These are phyloP conservation scores for Cynara cardunculus DNA, from an alignment of 129 eudicot species.

Conservation along the genomic window DNA sequence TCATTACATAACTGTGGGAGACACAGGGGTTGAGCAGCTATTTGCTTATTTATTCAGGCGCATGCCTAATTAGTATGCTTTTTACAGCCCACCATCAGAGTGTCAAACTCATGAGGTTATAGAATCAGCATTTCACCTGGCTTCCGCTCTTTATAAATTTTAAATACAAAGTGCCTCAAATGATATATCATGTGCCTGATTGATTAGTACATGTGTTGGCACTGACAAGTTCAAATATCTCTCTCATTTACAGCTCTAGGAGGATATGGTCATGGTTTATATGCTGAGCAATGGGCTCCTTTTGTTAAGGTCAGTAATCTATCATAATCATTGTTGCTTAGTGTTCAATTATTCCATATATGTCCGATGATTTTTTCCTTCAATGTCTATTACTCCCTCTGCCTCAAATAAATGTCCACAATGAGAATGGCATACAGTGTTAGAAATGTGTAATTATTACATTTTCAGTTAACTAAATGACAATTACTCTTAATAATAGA, in stretches of 20 bases:
- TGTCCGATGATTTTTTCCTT: neutral
- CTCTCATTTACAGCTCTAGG: slow-evolving; percentile 64
- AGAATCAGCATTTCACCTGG: too few species aligned
- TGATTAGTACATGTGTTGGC: neutral
- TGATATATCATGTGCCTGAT: too few species aligned
- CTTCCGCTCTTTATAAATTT: too few species aligned
- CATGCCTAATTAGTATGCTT: too few species aligned
- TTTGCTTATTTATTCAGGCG: too few species aligned
- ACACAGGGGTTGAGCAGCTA: too few species aligned
- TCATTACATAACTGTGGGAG: too few species aligned
- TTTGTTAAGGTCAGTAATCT: slow-evolving; percentile 74
- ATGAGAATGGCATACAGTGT: neutral
- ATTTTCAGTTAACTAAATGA: neutral
- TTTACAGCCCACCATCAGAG: too few species aligned
- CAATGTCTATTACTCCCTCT: neutral
- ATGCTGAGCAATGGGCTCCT: slow-evolving; percentile 95
- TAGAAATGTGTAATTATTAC: neutral
- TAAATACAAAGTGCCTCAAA: neutral
- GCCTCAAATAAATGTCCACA: neutral
- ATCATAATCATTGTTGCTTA: neutral
- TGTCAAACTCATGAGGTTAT: too few species aligned
- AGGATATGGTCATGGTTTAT: slow-evolving; percentile 87
- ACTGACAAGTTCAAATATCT: neutral
- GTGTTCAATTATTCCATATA: neutral
- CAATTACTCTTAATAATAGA: neutral